Evolutionary conservation across 768 basidiomycete genomes (phyloP), one percentile per base, ranked within the genome.

Genomic region (Psilocybe cyanescens): DNA sequence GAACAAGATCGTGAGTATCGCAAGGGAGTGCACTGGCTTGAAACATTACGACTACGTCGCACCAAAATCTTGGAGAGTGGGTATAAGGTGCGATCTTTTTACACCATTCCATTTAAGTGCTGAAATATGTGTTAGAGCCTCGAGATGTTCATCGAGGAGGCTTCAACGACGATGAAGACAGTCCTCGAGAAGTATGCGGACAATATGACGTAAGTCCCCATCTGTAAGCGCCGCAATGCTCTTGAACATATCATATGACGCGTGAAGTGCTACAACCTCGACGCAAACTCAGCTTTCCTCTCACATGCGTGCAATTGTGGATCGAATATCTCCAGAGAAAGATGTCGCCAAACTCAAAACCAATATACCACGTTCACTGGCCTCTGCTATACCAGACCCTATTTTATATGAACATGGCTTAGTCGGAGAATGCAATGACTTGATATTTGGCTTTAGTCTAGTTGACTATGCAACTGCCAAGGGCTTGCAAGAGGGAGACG

Each of bases 1-100:
- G 29, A 29, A 24, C 50, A 54, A 92, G 95, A 97, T 72, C 92
- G 89, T 72, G 94, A 96, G 61, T 97, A 97, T 69, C 81, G 95
- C 29, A 91, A 90, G 65, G 94, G 87, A 35, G 88, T 97, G 24
- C 90, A 97, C 73, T 92, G 93, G 89, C 77, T 95, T n/a, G 95
- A 97, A 78, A 95, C 95, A 0, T 80, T 97, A 39, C 81, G 95
- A 37, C 79, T 97, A 39, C 84, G 90, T 41, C 82, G 92, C 62
- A 87, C 88, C 5, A 97, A 95, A 74, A 92, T 88, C 41, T 74
- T 96, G 35, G 87, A 94, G 68, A 86, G 87, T 46, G 95, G 91
- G 3, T 92, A 91, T 68, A 91, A 86, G 67, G 94, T 90, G 64
- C 82, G 71, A 19, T 33, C n/a, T 29, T 39, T 24, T 24, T 52